Evolutionary conservation across 179 eudicot genomes (phyloP), one percentile per base, ranked within the genome.

Genomic region (Carnegiea gigantea): DNA sequence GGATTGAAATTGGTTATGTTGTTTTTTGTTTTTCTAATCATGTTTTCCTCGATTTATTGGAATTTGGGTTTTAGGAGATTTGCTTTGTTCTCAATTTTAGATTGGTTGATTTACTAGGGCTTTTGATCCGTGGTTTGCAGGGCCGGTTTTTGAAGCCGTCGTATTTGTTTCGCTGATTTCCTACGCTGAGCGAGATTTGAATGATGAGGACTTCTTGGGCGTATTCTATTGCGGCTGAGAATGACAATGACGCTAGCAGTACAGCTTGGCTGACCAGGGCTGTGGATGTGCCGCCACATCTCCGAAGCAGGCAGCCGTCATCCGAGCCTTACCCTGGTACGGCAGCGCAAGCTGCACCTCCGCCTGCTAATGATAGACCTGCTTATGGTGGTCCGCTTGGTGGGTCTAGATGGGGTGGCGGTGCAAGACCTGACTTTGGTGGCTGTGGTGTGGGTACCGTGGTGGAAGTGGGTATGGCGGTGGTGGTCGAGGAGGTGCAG

Each of bases 151-250:
- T 10, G 11, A 54, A 54, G n/a, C 51, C 13, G 65, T 48, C 10
- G 6, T 77, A 10, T 28, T 76, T 65, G 33, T 40, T 68, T 38
- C 33, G 53, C 28, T 75, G n/a, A 17, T 40, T 13, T 75, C 68
- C 26, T 70, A 43, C 62, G 83, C 43, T 79, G 76, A 70, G 67
- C 70, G 80, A 26, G 38, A 75, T 49, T 81, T 64, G 78, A 70
- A 88, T 60, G 28, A 93, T 93, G 98, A 92, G 89, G 75, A 86
- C 91, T 64, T 92, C 99, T 73, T 93, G 97, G 98, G 97, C 97
- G 77, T 97, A 95, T 86, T 86, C 93, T 46, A 92, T 90, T 78
- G 92, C 84, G 75, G 92, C 90, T 83, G 94, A 91, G 70, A 93
- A 86, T 85, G 93, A 83, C 23, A 83, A 80, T 82, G 91, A 88